Percentiles rank a stretch among this genome's conserved stretches.
These are phyloP conservation scores for Diaporthe citrichinensis DNA, from an alignment of 2,329 filamentous ascomycete genomes.

Conservation along the genomic window DNA sequence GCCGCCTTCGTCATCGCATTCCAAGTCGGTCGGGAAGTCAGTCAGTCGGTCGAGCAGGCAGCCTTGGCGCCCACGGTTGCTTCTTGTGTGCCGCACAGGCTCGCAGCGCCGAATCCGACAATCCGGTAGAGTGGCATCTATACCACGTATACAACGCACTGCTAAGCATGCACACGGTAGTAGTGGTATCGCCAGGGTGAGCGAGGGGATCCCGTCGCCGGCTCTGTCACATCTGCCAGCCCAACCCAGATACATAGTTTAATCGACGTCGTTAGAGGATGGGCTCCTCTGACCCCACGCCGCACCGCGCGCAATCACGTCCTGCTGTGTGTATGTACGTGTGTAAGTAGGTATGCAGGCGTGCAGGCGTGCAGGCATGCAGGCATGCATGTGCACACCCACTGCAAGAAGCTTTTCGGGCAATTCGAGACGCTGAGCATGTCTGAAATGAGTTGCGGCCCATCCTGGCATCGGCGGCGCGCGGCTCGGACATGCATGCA, in stretches of 20 bases:
- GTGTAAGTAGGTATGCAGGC: background rate
- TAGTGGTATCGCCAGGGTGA: background rate
- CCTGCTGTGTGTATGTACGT: background rate
- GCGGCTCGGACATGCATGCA: slow-evolving; percentile 31
- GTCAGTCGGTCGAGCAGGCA: background rate
- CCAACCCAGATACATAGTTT: background rate
- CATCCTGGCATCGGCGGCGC: slow-evolving; percentile 22
- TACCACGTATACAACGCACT: slow-evolving; percentile 4
- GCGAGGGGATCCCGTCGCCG: background rate
- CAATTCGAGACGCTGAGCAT: slow-evolving; percentile 10
- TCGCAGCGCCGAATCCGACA: slow-evolving; percentile 25
- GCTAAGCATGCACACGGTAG: background rate
- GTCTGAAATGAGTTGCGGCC: slow-evolving; percentile 34
- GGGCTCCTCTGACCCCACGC: slow-evolving; percentile 9
- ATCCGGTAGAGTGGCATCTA: slow-evolving; percentile 25
- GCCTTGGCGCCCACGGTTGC: slow-evolving; percentile 12
- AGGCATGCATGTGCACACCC: slow-evolving; percentile 2
- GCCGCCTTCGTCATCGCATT: slow-evolving; percentile 27
- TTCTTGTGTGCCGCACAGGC: slow-evolving; percentile 17
- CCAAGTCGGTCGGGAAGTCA: background rate
- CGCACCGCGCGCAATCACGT: slow-evolving; percentile 21
- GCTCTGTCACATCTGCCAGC: slow-evolving; percentile 10
- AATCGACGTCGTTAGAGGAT: background rate
- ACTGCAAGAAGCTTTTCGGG: slow-evolving; percentile 10
- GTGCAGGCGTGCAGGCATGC: background rate